Base-by-base conservation (phyloP, 352 stramenopile species). In the Pythium phragmiticola region DNA sequence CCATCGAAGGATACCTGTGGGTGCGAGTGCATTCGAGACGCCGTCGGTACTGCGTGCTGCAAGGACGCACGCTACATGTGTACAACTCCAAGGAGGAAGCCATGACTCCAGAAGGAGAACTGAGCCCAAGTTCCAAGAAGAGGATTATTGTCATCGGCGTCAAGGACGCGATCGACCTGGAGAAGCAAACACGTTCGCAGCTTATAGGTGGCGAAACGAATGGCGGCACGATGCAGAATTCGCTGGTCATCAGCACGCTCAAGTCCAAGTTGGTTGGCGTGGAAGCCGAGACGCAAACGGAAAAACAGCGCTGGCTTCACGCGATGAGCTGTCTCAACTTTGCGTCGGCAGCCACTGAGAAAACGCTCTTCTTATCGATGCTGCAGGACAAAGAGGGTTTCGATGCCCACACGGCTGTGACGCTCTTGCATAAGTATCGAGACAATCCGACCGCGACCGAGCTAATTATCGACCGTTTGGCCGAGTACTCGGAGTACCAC, bases 221-320 rank as follows among this genome's bases (percentile, higher is more conserved):
- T n/a, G 46, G 52, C 19, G 57, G 42, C 14, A 30, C 63, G 4
- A 65, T 80, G 13, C 77, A 89, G 19, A 86, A 91, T 48, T 72
- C 73, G 39, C 60, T 93, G 21, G 70, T 90, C 33, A 76, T 91
- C 58, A 91, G 73, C 53, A 87, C 82, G 8, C 65, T 79, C 16
- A 91, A 90, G 64, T 90, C 82, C 13, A 91, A 91, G 57, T 59
- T 90, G 13, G 69, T 90, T 14, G 72, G 80, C 9, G 67, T 84
- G 12, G 82, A 93, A 69, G 80, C 84, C 2, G 84, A 90, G 21
- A 92, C 82, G 1, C 72, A 73, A 7, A 88, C 74, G 3, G 84
- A 94, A 42, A 90, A 94, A 64, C 70, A 89, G 55, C 77, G 84
- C 2, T 94, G 84, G 84, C 52, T 92, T 26, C 80, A 94, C 34